Base-by-base conservation (phyloP, 768 basidiomycete species). In the Mycena amicta region DNA sequence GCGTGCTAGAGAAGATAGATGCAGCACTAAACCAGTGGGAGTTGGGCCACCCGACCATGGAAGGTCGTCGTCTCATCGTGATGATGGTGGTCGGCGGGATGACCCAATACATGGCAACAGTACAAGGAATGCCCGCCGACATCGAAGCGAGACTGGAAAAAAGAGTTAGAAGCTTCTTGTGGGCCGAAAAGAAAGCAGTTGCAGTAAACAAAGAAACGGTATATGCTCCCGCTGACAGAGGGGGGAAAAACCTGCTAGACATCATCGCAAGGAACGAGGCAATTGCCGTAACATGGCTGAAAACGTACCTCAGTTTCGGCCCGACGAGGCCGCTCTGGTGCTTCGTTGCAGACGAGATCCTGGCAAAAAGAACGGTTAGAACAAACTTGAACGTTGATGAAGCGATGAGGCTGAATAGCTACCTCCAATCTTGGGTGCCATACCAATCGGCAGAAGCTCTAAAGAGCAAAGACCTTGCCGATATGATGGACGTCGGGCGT, bases 21-120 rank as follows among this genome's bases (percentile, higher is more conserved):
- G 13, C 11, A 2, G 3, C 18, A 0, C 66, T 77, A 0, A 45
- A 50, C 0, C 15, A 50, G 40, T 77, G 74, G 74, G 60, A 56
- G 4, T 59, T 45, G 41, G 62, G 63, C 6, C 57, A 70, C 47
- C 75, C 74, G 0, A 72, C 72, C 0, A 51, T 70, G 18, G 65
- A 73, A 37, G 75, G 75, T 0, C 40, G 65, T 51, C 27, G 57
- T 0, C 59, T 66, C 1, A 66, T 74, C 27, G 50, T 67, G 0
- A 59, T 66, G 23, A 71, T 74, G 65, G 61, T 61, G 12, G 57
- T 74, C 0, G 74, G 71, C 0, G 72, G 74, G 0, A 64, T 65
- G 30, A 74, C 75, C 0, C 76, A 78, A 52, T 78, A 74, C 66
- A 59, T 72, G 0, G 68, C 73, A 0, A 45, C 61, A 45, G 75